Evolutionary conservation across 176 grass and related monocot genomes (phyloP).

Genomic region (Avena eriantha): DNA sequence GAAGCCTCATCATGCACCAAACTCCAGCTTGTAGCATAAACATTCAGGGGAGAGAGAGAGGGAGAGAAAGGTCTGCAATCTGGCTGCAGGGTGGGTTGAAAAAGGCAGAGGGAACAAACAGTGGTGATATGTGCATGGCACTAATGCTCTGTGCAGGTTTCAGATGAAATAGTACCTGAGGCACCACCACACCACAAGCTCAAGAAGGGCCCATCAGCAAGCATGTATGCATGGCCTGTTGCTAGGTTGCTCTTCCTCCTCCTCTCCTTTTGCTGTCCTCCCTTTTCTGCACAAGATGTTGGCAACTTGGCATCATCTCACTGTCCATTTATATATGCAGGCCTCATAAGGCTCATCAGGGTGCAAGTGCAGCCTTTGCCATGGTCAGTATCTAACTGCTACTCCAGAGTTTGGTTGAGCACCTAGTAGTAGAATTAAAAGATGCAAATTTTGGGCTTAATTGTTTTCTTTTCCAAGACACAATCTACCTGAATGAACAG

Average conservation of each 20-base stretch:
- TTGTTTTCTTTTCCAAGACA: constrained; percentile 16
- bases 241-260: constrained; percentile 37
- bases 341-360: constrained; percentile 24
- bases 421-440: constrained; percentile 13
- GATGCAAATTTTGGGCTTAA: not conserved
- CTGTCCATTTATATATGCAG: constrained; percentile 46
- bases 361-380: constrained; percentile 40
- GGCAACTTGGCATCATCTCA: constrained; percentile 48
- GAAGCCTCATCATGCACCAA: constrained; percentile 69
- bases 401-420: constrained; percentile 12
- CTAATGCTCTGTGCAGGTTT: constrained; percentile 54
- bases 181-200: constrained; percentile 24
- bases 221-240: constrained; percentile 40
- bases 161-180: constrained; percentile 64
- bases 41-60: constrained; percentile 31
- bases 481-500: not conserved
- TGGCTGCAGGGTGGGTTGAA: not conserved
- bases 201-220: constrained; percentile 35
- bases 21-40: constrained; percentile 55
- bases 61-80: not conserved
- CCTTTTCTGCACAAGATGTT: constrained; percentile 51
- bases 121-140: constrained; percentile 34
- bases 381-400: constrained; percentile 35
- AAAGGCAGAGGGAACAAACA: constrained; percentile 43
- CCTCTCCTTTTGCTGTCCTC: constrained; percentile 43